Base-by-base conservation (phyloP, 2,329 filamentous ascomycete genomes). In the Pyrenochaeta sp. region DNA sequence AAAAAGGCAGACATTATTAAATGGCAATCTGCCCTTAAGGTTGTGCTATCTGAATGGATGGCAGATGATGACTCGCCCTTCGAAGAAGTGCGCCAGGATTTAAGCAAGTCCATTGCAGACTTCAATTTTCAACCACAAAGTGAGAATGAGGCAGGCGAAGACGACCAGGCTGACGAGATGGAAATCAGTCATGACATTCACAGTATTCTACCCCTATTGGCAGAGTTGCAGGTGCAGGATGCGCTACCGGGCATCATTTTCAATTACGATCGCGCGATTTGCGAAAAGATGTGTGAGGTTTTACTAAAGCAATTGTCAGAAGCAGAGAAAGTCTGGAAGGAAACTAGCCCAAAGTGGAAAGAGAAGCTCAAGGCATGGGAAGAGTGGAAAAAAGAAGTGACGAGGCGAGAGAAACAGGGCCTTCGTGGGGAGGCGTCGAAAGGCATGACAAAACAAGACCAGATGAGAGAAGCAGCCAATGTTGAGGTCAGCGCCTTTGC, bases 181-280 rank as follows among this genome's bases (percentile, higher is more conserved):
- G 58, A 61, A 17, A 56, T 59, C 36, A 48, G 55, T n/a, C 56
- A 64, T 46, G 54, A 69, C 15, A 54, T 63, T 7, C 57, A 65
- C 2, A 83, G 81, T 7, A 85, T 39, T 11, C 20, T 39, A 21
- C 36, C 36, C 11, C 21, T 39, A 21, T 15, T 39, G 0, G 80
- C 77, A 14, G 82, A 86, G 29, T 78, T 92, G 0, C 83, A 90
- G 43, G 77, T 80, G 14, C 83, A 86, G 50, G 83, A 85, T 49
- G 88, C 87, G 0, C 79, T 94, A 1, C 90, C 90, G 0, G 90
- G 88, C 0, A 86, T 94, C 11, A 72, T 92, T 1, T 94, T 94
- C 79, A 90, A 91, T 67, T 94, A 90, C 62, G 88, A 92, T 59
- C 85, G 89, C 42, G 72, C 73, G 1, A 73, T 78, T 27, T 93